A percentile compares a stretch with the other conserved stretches of the same genome.
phyloP scores from a whole-genome alignment of 345 rosid genomes.

The Eucalyptus cladocalyx region DNA sequence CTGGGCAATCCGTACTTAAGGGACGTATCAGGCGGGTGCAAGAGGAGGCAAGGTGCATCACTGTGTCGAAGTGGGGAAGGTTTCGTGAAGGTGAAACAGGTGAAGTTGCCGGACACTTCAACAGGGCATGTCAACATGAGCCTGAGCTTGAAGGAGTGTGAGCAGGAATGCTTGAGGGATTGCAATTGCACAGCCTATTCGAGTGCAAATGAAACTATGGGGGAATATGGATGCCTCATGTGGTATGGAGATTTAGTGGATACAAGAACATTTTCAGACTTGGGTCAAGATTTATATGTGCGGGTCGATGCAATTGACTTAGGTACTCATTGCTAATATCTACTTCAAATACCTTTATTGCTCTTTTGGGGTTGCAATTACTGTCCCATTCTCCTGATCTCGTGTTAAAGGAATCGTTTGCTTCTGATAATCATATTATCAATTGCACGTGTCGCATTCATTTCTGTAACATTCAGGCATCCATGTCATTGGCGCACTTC shows the following conservation, averaged over 20 bases:
- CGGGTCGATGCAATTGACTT: not conserved
- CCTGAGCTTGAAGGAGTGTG: conserved; percentile 1
- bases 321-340: not conserved
- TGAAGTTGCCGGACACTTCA: not conserved
- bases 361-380: not conserved
- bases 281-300: not conserved
- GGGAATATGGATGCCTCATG: conserved; percentile 32
- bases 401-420: no score
- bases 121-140: not conserved
- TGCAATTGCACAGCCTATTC: conserved; percentile 18
- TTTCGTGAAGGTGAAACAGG: conserved; percentile 9
- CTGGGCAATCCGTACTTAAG: conserved; percentile 22
- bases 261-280: not conserved
- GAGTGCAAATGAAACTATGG: not conserved
- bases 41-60: conserved; percentile 9
- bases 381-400: not conserved
- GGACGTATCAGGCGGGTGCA: conserved; percentile 34
- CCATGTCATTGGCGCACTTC: not conserved
- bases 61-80: conserved; percentile 28
- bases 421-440: not conserved
- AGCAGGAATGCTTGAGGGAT: conserved; percentile 4
- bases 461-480: no score
- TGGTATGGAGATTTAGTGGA: conserved; percentile 42
- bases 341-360: not conserved
- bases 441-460: no score